These are phyloP conservation scores for Acephala macrosclerotiorum DNA, from an alignment of 2,329 filamentous ascomycete genomes.

Conservation along the genomic window DNA sequence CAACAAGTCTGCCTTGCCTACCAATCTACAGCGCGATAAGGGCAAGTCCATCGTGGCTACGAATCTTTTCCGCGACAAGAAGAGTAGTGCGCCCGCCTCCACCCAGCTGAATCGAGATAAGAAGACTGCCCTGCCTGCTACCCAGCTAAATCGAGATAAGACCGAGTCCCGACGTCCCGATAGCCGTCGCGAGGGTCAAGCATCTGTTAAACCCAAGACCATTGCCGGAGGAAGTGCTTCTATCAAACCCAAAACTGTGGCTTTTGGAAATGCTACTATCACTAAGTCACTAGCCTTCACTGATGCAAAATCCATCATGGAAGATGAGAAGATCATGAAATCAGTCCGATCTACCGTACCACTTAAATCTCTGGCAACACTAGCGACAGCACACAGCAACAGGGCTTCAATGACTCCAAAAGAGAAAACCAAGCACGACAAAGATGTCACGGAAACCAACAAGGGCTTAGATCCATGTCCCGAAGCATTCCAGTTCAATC, in stretches of 20 bases:
- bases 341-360: too few relatives aligned
- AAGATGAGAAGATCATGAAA: too few relatives aligned
- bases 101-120: too few relatives aligned
- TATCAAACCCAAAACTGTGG: neutral
- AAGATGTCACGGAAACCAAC: constrained; percentile 43
- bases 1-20: neutral
- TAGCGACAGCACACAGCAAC: too few relatives aligned
- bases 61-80: too few relatives aligned
- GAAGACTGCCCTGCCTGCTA: neutral
- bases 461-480: constrained; percentile 58
- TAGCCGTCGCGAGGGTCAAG: neutral
- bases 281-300: too few relatives aligned
- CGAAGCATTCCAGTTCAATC: constrained; percentile 54
- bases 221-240: neutral
- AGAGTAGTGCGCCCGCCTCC: too few relatives aligned
- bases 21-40: too few relatives aligned
- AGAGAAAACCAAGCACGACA: constrained; percentile 13
- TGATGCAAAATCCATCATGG: too few relatives aligned
- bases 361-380: too few relatives aligned
- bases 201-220: neutral
- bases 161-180: neutral
- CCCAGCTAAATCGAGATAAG: neutral
- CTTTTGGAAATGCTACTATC: too few relatives aligned
- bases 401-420: neutral
- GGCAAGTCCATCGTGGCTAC: too few relatives aligned